Evolutionary conservation across 192 early-diverging fungal species (phyloP).

Genomic region (Entomortierella lignicola): DNA sequence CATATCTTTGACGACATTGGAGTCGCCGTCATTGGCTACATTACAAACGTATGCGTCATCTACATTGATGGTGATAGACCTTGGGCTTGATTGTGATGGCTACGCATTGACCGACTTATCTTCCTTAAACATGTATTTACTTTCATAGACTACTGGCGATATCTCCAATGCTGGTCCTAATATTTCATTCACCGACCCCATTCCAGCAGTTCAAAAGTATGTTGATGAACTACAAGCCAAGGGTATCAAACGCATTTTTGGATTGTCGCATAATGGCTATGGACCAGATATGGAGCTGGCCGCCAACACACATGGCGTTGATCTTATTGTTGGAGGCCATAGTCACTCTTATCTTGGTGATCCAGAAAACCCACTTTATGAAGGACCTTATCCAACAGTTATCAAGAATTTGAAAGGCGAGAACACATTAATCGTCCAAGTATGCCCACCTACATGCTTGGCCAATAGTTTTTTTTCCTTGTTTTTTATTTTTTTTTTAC

Average conservation of each 20-base stretch:
- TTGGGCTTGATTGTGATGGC: not conserved
- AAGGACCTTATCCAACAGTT: constrained; percentile 78
- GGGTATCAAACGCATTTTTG: constrained; percentile 75
- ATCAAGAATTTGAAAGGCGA: constrained; percentile 73
- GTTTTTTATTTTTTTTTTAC: too few relatives aligned
- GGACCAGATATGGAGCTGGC: constrained; percentile 74
- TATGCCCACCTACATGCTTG: constrained; percentile 32
- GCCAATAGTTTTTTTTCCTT: too few relatives aligned
- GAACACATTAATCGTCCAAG: constrained; percentile 76
- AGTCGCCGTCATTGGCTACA: constrained; percentile 76
- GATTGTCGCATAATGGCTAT: constrained; percentile 81
- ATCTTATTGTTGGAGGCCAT: constrained; percentile 80
- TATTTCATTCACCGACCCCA: constrained; percentile 69
- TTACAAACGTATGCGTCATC: constrained; percentile 57
- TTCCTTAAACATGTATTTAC: not conserved
- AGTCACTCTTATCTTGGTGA: constrained; percentile 77
- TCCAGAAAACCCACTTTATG: constrained; percentile 56
- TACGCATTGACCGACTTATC: not conserved
- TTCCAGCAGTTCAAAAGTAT: constrained; percentile 67
- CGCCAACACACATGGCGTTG: constrained; percentile 64
- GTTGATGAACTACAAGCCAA: constrained; percentile 68
- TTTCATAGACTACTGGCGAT: constrained; percentile 57
- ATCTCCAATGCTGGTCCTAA: constrained; percentile 65
- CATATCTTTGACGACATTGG: constrained; percentile 72
- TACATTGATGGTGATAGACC: not conserved